Conservation (phyloP, 2,329 filamentous ascomycete genomes). For the Aspergillus jensenii region DNA sequence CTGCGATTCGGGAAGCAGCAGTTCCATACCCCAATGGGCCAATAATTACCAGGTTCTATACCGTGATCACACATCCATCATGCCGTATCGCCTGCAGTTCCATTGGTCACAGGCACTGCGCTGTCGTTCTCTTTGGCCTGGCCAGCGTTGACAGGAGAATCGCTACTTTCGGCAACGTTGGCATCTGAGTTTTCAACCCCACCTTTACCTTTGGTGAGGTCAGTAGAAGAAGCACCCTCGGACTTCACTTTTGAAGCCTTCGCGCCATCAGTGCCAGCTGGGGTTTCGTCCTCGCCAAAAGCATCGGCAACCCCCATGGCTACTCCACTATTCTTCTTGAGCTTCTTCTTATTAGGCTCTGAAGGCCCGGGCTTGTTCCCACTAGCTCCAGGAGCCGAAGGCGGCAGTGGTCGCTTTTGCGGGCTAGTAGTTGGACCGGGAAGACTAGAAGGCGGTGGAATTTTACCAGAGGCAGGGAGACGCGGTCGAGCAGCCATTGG, state of each 20-base stretch:
- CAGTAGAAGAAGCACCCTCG: constrained; percentile 20
- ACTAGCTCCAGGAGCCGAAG: constrained; percentile 22
- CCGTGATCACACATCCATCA: constrained; percentile 16
- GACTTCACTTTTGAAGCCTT: constrained; percentile 37
- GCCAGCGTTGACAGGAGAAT: constrained; percentile 15
- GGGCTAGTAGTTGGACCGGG: constrained; percentile 38
- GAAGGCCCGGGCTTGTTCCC: constrained; percentile 26
- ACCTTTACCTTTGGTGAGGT: constrained; percentile 16
- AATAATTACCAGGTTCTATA: background rate
- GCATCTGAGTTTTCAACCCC: constrained; percentile 11
- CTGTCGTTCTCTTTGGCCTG: constrained; percentile 34
- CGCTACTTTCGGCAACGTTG: constrained; percentile 12
- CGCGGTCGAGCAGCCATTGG: constrained; percentile 44
- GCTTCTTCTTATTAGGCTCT: constrained; percentile 45
- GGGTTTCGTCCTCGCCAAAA: constrained; percentile 27
- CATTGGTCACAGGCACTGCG: constrained; percentile 52
- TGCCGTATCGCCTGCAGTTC: constrained; percentile 56
- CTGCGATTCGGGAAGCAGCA: background rate
- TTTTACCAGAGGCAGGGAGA: constrained; percentile 48
- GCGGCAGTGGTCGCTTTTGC: constrained; percentile 40
- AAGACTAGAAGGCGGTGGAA: constrained; percentile 35
- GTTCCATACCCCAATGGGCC: background rate
- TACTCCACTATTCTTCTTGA: constrained; percentile 41
- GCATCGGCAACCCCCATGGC: constrained; percentile 27
- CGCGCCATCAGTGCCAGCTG: constrained; percentile 17